Evolutionary conservation across 177 flowering plant genomes (phyloP).

Genomic region (Telopea speciosissima): DNA sequence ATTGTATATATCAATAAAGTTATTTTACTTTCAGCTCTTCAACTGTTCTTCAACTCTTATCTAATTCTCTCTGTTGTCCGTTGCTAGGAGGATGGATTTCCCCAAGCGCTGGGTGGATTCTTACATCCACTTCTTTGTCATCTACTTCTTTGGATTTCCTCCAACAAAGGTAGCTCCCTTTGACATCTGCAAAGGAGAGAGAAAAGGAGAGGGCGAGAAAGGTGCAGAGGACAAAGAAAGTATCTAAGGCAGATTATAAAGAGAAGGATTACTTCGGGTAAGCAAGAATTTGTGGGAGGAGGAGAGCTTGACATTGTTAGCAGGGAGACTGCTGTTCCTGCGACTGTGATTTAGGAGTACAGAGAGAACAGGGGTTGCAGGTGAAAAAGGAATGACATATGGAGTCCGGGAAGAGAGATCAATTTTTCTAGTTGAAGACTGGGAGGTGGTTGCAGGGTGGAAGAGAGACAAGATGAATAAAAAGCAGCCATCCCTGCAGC

Average conservation of each 20-base stretch:
- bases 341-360: slow-evolving; percentile 5
- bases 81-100: no score
- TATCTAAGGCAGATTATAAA: slow-evolving; percentile 25
- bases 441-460: slow-evolving; percentile 11
- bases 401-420: slow-evolving; percentile 13
- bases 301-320: neutral
- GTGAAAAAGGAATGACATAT: slow-evolving; percentile 16
- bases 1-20: no score
- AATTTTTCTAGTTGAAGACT: slow-evolving; percentile 13
- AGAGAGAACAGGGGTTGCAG: slow-evolving; percentile 12
- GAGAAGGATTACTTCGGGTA: neutral
- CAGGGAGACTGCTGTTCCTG: neutral
- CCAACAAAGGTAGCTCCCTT: slow-evolving; percentile 74
- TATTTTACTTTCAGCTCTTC: no score
- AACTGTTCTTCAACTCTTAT: no score
- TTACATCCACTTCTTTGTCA: no score
- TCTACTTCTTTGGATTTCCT: slow-evolving; percentile 60
- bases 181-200: slow-evolving; percentile 50
- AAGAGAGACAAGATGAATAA: slow-evolving; percentile 24
- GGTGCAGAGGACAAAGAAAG: slow-evolving; percentile 43
- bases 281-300: neutral
- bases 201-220: slow-evolving; percentile 58
- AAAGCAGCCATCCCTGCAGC: slow-evolving; percentile 20
- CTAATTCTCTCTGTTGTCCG: no score
- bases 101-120: no score